Percentiles rank a stretch among this genome's conserved stretches.
Conservation (phyloP, 2,329 filamentous ascomycete genomes). For the Apiospora saccharicola region DNA sequence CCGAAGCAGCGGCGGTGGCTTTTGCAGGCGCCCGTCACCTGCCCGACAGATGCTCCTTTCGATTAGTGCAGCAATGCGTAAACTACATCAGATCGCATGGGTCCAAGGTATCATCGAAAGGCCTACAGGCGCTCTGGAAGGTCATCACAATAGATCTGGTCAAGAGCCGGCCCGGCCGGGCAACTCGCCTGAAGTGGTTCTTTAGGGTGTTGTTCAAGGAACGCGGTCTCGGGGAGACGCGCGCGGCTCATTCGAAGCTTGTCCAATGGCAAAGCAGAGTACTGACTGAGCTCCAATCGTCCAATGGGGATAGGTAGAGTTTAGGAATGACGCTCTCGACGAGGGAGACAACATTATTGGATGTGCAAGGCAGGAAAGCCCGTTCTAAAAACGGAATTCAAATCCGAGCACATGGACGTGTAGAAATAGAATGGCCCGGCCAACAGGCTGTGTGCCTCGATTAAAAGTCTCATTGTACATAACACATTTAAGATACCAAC, state of each 20-base stretch:
- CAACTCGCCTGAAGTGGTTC: slow-evolving; percentile 46
- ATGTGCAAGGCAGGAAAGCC: neutral
- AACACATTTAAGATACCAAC: slow-evolving; percentile 25
- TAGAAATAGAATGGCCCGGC: slow-evolving; percentile 4
- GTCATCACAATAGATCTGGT: slow-evolving; percentile 47
- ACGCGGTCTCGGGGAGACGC: slow-evolving; percentile 36
- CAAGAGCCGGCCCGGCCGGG: slow-evolving; percentile 43
- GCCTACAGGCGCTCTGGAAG: slow-evolving; percentile 42
- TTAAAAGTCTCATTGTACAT: slow-evolving; percentile 31
- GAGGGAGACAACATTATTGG: neutral
- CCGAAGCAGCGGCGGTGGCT: slow-evolving; percentile 31
- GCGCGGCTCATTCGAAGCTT: slow-evolving; percentile 33
- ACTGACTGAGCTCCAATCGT: neutral
- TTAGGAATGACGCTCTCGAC: neutral
- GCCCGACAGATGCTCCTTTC: slow-evolving; percentile 36
- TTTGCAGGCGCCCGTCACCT: slow-evolving; percentile 34
- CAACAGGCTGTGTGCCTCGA: neutral
- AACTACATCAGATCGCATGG: slow-evolving; percentile 38
- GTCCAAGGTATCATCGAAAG: slow-evolving; percentile 32
- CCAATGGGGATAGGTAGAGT: neutral
- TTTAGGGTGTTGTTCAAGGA: slow-evolving; percentile 41
- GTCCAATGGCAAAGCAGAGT: slow-evolving; percentile 31
- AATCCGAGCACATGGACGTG: neutral
- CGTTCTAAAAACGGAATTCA: neutral
- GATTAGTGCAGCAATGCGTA: slow-evolving; percentile 43